These are phyloP conservation scores for Vigna trinervia DNA, from an alignment of 306 rosid species.

Conservation along the genomic window DNA sequence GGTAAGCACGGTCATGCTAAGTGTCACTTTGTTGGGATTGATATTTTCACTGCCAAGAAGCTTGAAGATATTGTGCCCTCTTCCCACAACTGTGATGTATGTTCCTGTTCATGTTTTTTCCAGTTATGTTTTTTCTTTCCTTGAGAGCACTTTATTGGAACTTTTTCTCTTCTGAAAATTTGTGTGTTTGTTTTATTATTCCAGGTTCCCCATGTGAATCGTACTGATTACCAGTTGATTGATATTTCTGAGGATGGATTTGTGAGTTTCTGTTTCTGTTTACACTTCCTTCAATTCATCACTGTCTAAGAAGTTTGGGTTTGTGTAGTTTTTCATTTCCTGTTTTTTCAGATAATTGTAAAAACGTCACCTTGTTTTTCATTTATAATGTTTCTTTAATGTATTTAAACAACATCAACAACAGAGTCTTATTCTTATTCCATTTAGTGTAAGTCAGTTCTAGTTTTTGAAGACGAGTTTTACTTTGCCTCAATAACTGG, in stretches of 20 bases:
- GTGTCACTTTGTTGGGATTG: constrained; percentile 78
- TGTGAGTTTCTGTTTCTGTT: constrained; percentile 47
- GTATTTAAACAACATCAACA: background rate
- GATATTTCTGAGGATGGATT: constrained; percentile 64
- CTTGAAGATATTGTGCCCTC: constrained; percentile 82
- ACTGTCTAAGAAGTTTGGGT: background rate
- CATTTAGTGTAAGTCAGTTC: background rate
- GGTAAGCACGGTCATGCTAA: constrained; percentile 57
- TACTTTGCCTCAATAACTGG: background rate
- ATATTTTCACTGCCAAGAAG: constrained; percentile 69
- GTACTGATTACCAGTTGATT: constrained; percentile 60
- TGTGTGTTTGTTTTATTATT: background rate
- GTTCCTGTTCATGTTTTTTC: background rate
- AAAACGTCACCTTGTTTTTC: background rate
- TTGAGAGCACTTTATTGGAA: background rate
- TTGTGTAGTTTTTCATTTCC: background rate
- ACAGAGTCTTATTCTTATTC: background rate
- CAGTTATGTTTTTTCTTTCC: background rate
- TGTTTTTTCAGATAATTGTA: background rate
- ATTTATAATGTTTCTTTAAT: background rate
- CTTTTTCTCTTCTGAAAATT: background rate
- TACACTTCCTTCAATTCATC: background rate
- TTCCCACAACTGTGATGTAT: constrained; percentile 80
- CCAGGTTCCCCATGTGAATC: constrained; percentile 82
- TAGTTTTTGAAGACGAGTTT: background rate